Percentiles rank a stretch among this genome's conserved stretches.
Evolutionary conservation across 2,329 filamentous ascomycete genomes (phyloP).

Genomic region (Pseudogymnoascus sp.): DNA sequence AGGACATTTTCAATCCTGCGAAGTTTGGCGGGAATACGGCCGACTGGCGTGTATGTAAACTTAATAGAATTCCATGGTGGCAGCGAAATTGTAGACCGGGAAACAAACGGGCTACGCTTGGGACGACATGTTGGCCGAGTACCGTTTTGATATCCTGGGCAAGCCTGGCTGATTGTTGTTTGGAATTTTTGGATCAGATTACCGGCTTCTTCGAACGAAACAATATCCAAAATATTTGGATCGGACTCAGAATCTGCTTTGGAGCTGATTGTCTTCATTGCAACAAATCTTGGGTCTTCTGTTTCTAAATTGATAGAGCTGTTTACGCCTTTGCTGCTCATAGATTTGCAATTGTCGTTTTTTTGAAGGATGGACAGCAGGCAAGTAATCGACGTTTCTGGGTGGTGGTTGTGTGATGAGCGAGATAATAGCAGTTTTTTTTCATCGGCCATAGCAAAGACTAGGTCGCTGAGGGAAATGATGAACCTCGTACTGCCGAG

Average conservation of each 20-base stretch:
- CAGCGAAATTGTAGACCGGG: neutral
- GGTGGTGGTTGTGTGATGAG: neutral
- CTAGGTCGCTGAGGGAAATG: neutral
- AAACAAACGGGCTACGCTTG: neutral
- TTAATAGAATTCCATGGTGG: neutral
- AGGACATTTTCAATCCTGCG: neutral
- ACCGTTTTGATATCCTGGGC: neutral
- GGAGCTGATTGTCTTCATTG: neutral
- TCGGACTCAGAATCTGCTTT: neutral
- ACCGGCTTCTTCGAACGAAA: neutral
- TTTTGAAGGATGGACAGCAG: neutral
- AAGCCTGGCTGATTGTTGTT: neutral
- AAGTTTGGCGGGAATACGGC: neutral
- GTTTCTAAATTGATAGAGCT: neutral
- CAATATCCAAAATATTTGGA: neutral
- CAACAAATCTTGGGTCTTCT: neutral
- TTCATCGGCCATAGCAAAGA: neutral
- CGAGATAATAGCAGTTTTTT: neutral
- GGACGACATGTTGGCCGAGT: neutral
- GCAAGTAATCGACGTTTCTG: neutral
- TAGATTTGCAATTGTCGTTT: neutral
- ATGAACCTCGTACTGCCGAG: neutral
- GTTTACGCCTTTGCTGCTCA: neutral
- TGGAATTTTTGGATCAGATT: neutral
- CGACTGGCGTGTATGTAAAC: neutral